Evolutionary conservation across 495 filamentous ascomycete genomes (phyloP).

Genomic region (Chaetomium tenue): DNA sequence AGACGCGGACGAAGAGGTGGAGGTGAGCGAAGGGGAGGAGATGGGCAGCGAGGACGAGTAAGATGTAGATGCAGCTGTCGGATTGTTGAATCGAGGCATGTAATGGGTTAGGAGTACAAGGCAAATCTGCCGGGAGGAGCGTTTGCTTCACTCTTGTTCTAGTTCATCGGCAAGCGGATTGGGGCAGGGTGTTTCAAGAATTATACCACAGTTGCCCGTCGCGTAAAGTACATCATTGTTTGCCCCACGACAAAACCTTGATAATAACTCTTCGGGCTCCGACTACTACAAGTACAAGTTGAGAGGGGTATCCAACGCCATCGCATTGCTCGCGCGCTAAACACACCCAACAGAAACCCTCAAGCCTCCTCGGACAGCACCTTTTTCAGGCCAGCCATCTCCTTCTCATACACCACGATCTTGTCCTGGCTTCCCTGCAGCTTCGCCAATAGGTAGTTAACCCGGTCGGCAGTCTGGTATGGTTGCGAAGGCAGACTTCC

Average conservation of each 20-base stretch:
- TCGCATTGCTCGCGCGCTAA: neutral
- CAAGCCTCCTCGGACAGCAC: conserved; percentile 34
- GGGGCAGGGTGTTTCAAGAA: neutral
- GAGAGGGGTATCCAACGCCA: conserved; percentile 6
- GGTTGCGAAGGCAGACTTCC: conserved; percentile 61
- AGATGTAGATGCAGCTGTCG: too few species aligned
- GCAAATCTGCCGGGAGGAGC: neutral
- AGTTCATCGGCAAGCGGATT: neutral
- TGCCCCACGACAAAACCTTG: neutral
- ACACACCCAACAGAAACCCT: neutral
- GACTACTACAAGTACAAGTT: neutral
- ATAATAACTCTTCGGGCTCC: neutral
- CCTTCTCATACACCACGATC: conserved; percentile 69
- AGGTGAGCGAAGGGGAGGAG: conserved; percentile 16
- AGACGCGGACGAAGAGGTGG: conserved; percentile 20
- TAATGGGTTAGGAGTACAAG: neutral
- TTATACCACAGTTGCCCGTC: neutral
- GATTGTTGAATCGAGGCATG: neutral
- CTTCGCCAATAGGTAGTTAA: conserved; percentile 71
- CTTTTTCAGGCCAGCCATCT: conserved; percentile 71
- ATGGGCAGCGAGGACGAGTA: conserved; percentile 12
- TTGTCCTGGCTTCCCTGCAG: conserved; percentile 68
- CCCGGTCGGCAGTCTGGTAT: conserved; percentile 56
- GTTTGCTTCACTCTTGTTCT: neutral
- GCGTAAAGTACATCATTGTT: neutral